Evolutionary conservation across 805 yeast genomes (phyloP).

Genomic region (Cyberlindnera maclurae): DNA sequence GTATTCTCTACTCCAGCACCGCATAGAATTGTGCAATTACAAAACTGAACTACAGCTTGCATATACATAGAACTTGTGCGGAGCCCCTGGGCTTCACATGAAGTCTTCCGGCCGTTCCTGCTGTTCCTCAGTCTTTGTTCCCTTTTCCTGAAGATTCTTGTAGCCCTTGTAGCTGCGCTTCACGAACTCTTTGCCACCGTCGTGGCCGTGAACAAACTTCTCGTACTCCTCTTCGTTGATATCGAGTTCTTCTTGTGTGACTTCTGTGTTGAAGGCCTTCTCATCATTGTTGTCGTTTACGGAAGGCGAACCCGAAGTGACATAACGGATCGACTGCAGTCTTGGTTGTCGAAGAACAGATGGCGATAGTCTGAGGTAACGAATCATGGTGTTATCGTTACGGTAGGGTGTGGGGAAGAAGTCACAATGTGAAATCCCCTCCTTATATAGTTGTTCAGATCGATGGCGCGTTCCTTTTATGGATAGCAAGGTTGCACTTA

Average conservation of each 20-base stretch:
- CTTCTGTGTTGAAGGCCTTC: constrained; percentile 13
- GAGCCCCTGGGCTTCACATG: constrained; percentile 11
- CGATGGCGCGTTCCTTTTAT: too few relatives aligned
- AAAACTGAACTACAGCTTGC: too few relatives aligned
- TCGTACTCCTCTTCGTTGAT: constrained; percentile 7
- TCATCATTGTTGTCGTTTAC: constrained; percentile 1
- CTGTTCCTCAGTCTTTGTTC: constrained; percentile 16
- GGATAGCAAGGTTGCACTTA: too few relatives aligned
- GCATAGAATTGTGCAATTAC: too few relatives aligned
- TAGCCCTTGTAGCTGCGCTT: constrained; percentile 11
- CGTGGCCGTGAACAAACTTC: constrained; percentile 4
- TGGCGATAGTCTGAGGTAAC: too few relatives aligned
- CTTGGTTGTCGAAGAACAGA: neutral
- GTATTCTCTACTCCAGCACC: too few relatives aligned
- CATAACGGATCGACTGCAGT: neutral
- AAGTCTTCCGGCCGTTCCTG: constrained; percentile 22
- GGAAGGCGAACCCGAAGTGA: neutral
- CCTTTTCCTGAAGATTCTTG: constrained; percentile 18
- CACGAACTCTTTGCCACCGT: constrained; percentile 3
- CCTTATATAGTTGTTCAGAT: too few relatives aligned
- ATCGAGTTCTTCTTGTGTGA: constrained; percentile 8
- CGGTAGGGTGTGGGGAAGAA: too few relatives aligned
- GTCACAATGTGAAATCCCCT: too few relatives aligned
- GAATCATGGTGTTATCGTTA: too few relatives aligned
- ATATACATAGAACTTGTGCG: too few relatives aligned